Evolutionary conservation across 2,329 filamentous ascomycete genomes (phyloP).

Genomic region (Epichloe baconii): DNA sequence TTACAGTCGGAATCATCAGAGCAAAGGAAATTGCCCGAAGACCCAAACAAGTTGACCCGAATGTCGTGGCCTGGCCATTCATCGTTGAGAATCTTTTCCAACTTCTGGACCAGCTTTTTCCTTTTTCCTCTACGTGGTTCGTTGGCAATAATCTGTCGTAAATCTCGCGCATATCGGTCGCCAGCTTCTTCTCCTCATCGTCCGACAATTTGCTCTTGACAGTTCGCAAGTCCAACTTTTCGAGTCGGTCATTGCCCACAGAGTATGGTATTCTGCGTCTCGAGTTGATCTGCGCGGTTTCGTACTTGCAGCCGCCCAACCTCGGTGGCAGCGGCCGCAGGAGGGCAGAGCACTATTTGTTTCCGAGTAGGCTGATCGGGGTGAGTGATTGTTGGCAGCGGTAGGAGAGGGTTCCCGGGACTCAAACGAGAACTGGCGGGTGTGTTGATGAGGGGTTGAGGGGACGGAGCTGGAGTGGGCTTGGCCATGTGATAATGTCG

Average conservation of each 20-base stretch:
- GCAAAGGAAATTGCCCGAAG: slow-evolving; percentile 87
- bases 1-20: slow-evolving; percentile 92
- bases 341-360: slow-evolving; percentile 63
- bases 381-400: slow-evolving; percentile 66
- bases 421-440: slow-evolving; percentile 67
- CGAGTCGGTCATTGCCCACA: slow-evolving; percentile 66
- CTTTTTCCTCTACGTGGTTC: slow-evolving; percentile 61
- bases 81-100: slow-evolving; percentile 76
- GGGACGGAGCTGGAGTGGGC: slow-evolving; percentile 77
- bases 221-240: slow-evolving; percentile 57
- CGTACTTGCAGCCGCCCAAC: slow-evolving; percentile 64
- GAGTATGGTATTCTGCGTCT: slow-evolving; percentile 86
- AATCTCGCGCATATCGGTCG: slow-evolving; percentile 70
- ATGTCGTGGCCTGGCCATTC: slow-evolving; percentile 90
- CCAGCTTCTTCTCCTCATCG: slow-evolving; percentile 63
- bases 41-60: slow-evolving; percentile 89
- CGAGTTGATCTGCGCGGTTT: slow-evolving; percentile 71
- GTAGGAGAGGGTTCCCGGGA: slow-evolving; percentile 72
- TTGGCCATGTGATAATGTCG: slow-evolving; percentile 18
- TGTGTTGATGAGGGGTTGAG: slow-evolving; percentile 82
- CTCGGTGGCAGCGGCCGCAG: slow-evolving; percentile 49
- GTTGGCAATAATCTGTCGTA: slow-evolving; percentile 80
- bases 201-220: slow-evolving; percentile 57
- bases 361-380: slow-evolving; percentile 81
- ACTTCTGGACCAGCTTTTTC: slow-evolving; percentile 65